These are phyloP conservation scores for Lentinula aciculospora DNA, from an alignment of 768 basidiomycete species.

Conservation along the genomic window DNA sequence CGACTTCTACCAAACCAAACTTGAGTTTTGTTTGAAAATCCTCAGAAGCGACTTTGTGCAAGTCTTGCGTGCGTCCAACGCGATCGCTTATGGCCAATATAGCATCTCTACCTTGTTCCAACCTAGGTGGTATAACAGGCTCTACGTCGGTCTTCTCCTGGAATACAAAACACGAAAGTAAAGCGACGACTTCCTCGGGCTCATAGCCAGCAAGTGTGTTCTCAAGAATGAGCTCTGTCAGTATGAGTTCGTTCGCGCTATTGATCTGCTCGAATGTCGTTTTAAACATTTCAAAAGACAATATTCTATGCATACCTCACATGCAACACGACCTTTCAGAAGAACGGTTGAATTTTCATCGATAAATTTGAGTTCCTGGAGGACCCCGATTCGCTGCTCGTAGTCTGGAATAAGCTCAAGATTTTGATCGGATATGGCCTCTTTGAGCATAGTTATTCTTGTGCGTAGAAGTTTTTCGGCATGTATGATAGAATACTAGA, in stretches of 20 bases:
- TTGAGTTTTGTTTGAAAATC: slow-evolving; percentile 79
- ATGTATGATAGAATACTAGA: slow-evolving; percentile 74
- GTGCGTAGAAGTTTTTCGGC: slow-evolving; percentile 66
- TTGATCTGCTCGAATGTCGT: slow-evolving; percentile 67
- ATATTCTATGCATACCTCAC: slow-evolving; percentile 72
- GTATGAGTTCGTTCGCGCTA: slow-evolving; percentile 92
- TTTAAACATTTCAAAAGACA: background rate
- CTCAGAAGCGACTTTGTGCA: slow-evolving; percentile 71
- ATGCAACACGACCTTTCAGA: slow-evolving; percentile 95
- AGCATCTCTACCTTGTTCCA: slow-evolving; percentile 74
- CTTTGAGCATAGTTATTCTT: slow-evolving; percentile 72
- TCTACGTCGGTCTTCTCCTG: slow-evolving; percentile 96
- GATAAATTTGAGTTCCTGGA: slow-evolving; percentile 89
- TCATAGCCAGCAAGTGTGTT: slow-evolving; percentile 89
- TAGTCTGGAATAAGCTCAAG: slow-evolving; percentile 96
- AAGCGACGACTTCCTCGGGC: slow-evolving; percentile 93
- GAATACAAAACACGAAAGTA: slow-evolving; percentile 95
- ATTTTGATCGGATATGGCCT: slow-evolving; percentile 93
- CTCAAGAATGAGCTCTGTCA: slow-evolving; percentile 95
- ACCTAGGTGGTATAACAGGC: slow-evolving; percentile 71
- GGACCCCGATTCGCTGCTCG: slow-evolving; percentile 86
- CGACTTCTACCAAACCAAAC: slow-evolving; percentile 90
- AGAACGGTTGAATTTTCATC: slow-evolving; percentile 94
- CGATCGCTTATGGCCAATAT: slow-evolving; percentile 76
- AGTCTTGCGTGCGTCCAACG: slow-evolving; percentile 75